Conservation (phyloP, 129 eudicot genomes). For the Silybum marianum region DNA sequence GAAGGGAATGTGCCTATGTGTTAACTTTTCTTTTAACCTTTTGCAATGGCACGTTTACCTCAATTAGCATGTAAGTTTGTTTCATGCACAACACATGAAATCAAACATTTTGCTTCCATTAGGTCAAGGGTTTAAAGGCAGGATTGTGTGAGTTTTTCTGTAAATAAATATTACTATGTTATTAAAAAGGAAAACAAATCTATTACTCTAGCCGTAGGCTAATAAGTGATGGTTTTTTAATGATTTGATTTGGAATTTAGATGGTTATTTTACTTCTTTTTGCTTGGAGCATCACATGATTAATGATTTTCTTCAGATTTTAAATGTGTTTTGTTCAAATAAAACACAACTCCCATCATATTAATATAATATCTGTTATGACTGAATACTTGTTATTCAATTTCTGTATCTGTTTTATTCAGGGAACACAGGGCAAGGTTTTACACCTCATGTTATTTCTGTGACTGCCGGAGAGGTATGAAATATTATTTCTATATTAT, state of each 20-base stretch:
- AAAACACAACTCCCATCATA: not conserved
- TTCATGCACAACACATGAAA: conserved; percentile 15
- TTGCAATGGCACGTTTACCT: not conserved
- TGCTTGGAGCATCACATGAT: too few relatives aligned
- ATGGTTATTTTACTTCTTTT: not conserved
- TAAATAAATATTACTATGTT: too few relatives aligned
- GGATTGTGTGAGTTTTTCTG: too few relatives aligned
- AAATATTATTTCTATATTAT: not conserved
- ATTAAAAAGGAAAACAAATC: too few relatives aligned
- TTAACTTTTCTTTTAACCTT: not conserved
- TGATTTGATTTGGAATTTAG: not conserved
- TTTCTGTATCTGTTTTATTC: conserved; percentile 29
- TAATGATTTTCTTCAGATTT: too few relatives aligned
- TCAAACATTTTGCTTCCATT: not conserved
- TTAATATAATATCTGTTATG: too few relatives aligned
- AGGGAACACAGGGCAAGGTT: conserved; percentile 68
- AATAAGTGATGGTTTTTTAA: not conserved
- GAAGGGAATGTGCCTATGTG: conserved; percentile 24
- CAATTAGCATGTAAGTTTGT: not conserved
- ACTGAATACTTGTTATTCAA: conserved; percentile 1
- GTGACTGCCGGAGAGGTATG: conserved; percentile 82
- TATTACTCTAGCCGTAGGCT: too few relatives aligned
- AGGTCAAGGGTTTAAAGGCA: too few relatives aligned
- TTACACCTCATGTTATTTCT: conserved; percentile 61
- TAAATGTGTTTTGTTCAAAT: not conserved